Conservation (phyloP, 768 basidiomycete genomes). For the Lenzites betulinus region DNA sequence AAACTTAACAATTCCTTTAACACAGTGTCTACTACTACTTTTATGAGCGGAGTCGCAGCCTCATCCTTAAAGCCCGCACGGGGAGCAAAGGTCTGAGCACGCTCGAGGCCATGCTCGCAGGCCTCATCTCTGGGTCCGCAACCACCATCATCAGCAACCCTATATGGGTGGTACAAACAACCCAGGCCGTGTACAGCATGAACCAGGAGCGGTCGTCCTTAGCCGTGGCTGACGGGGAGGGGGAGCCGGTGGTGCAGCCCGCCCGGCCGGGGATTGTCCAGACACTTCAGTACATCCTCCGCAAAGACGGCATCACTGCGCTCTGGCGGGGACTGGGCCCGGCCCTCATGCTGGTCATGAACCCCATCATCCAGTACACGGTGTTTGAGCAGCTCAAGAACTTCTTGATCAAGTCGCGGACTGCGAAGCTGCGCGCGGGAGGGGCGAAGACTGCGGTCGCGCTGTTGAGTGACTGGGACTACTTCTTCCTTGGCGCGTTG, state of each 20-base stretch:
- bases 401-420: conserved; percentile 63
- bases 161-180: conserved; percentile 95
- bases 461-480: conserved; percentile 79
- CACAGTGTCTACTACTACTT: conserved; percentile 90
- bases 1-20: conserved; percentile 53
- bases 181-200: conserved; percentile 73
- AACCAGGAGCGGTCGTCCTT: conserved; percentile 22
- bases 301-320: conserved; percentile 74
- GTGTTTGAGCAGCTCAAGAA: conserved; percentile 97
- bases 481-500: conserved; percentile 92
- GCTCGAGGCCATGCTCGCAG: conserved; percentile 86
- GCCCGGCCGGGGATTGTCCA: conserved; percentile 43
- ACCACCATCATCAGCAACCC: conserved; percentile 92
- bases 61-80: conserved; percentile 50
- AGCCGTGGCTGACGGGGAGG: background rate
- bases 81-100: conserved; percentile 76
- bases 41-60: conserved; percentile 70
- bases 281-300: conserved; percentile 67
- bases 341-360: conserved; percentile 90
- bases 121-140: conserved; percentile 86
- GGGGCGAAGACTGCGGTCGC: conserved; percentile 46
- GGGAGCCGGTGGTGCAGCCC: conserved; percentile 26
- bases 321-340: conserved; percentile 95
- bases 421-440: conserved; percentile 50
- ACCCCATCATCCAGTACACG: conserved; percentile 94